Conservation (phyloP, 2,329 filamentous ascomycete genomes). For the Aspergillus chevalieri region DNA sequence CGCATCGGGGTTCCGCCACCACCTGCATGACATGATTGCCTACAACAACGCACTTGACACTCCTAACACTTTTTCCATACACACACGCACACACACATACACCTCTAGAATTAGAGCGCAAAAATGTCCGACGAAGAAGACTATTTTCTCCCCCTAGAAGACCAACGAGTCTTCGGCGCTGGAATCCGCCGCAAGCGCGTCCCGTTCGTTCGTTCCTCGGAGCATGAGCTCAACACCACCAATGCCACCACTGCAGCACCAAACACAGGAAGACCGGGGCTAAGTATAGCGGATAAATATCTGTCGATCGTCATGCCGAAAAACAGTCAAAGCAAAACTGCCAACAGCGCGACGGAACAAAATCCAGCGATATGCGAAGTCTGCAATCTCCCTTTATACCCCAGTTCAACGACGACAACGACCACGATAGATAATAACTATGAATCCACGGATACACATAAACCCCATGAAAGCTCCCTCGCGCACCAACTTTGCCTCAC, state of each 20-base stretch:
- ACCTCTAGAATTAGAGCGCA: background rate
- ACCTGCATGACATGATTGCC: conserved; percentile 8
- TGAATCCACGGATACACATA: background rate
- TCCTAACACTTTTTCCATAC: conserved; percentile 1
- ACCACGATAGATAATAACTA: background rate
- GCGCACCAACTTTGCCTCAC: conserved; percentile 52
- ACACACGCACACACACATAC: background rate
- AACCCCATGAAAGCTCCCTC: conserved; percentile 44
- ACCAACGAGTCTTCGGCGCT: conserved; percentile 56
- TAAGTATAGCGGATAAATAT: conserved; percentile 36
- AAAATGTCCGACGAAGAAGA: conserved; percentile 44
- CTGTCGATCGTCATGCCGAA: conserved; percentile 42
- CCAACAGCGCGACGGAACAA: background rate
- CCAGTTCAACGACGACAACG: conserved; percentile 7
- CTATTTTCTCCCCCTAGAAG: conserved; percentile 53
- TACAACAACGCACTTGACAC: background rate
- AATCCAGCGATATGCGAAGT: conserved; percentile 44
- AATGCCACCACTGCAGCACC: conserved; percentile 16
- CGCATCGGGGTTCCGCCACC: conserved; percentile 17
- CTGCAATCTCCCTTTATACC: conserved; percentile 53
- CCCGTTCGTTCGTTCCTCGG: conserved; percentile 51
- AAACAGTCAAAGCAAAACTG: background rate
- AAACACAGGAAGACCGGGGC: conserved; percentile 9
- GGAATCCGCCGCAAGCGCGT: conserved; percentile 58
- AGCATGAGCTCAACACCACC: conserved; percentile 30